These are phyloP conservation scores for Aspergillus nanangensis DNA, from an alignment of 495 filamentous ascomycete genomes.

Conservation along the genomic window DNA sequence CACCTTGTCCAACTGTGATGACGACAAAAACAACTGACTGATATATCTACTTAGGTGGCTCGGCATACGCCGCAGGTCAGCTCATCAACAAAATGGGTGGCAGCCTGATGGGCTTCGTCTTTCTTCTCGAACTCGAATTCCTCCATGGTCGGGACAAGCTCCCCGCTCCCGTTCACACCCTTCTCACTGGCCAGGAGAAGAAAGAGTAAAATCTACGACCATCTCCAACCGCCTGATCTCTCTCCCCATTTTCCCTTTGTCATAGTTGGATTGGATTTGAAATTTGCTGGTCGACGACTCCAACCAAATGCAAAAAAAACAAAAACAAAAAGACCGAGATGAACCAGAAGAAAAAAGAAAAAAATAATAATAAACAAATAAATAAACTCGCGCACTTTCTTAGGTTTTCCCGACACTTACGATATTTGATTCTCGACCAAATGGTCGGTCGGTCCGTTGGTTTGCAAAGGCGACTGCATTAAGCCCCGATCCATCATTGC, in stretches of 20 bases:
- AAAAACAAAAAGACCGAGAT: not conserved
- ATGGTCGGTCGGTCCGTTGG: too few relatives aligned
- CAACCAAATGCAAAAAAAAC: constrained; percentile 2
- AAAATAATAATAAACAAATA: not conserved
- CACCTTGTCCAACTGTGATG: not conserved
- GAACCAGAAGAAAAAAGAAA: not conserved
- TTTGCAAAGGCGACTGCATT: too few relatives aligned
- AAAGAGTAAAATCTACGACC: constrained; percentile 8
- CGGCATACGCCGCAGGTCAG: constrained; percentile 79
- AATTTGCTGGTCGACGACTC: not conserved
- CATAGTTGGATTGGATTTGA: not conserved
- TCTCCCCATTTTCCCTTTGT: constrained; percentile 1
- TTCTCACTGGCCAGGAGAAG: constrained; percentile 60
- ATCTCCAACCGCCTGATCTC: constrained; percentile 3
- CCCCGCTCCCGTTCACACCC: constrained; percentile 76
- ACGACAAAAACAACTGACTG: not conserved
- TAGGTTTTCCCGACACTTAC: too few relatives aligned
- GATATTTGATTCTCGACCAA: too few relatives aligned
- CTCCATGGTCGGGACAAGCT: constrained; percentile 90
- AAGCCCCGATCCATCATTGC: too few relatives aligned
- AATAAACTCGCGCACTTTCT: too few relatives aligned
- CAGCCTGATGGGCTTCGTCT: constrained; percentile 80
- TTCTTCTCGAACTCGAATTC: constrained; percentile 94
- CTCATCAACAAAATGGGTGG: constrained; percentile 84
- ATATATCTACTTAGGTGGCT: constrained; percentile 61